Base-by-base conservation (phyloP, 495 filamentous ascomycete genomes). In the Neurospora tetraspora region DNA sequence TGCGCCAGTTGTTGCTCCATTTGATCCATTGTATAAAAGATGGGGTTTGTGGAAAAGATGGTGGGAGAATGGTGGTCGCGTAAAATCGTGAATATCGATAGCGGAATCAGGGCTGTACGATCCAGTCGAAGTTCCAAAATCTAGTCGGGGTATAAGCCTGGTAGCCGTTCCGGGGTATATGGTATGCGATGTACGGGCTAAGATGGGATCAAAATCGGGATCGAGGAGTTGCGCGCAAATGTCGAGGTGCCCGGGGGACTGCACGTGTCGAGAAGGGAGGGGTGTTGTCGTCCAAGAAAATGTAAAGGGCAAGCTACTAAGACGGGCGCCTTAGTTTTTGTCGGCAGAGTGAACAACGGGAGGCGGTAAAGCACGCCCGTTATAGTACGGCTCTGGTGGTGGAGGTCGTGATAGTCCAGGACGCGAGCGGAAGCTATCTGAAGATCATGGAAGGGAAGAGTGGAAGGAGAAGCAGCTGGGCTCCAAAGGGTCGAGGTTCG, bases 1-100 rank as follows among this genome's bases (percentile, higher is more conserved):
- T 88, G 87, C 74, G 94, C 88, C 75, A 97, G 88, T 81, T 93
- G 88, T 83, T 94, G 91, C 86, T 96, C 93, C 92, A 94, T 94
- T 82, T 79, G 72, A 40, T 59, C 73, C 72, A 39, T 53, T 23
- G n/a, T 40, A 20, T 39, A 23, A 9, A 71, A 11, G 12, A 40
- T 20, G n/a, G 3, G 34, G 20, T 59, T 14, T 47, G 20, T 23
- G 39, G 71, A 14, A 31, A 1, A 61, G 5, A 16, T 31, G 45
- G 43, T 53, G 4, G 45, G 45, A 53, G 12, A 59, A 12, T 11
- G 10, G 4, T 27, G 7, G 53, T 14, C 53, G 53, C 27, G 53
- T 18, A 18, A 34, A 34, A 14, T 9, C 18, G 53, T 4, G 27
- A 18, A 18, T 18, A 18, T 65, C 27, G 53, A 36, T 65, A 18